phyloP scores from a whole-genome alignment of 371 early-diverging fungal genomes.

The Apophysomyces variabilis region DNA sequence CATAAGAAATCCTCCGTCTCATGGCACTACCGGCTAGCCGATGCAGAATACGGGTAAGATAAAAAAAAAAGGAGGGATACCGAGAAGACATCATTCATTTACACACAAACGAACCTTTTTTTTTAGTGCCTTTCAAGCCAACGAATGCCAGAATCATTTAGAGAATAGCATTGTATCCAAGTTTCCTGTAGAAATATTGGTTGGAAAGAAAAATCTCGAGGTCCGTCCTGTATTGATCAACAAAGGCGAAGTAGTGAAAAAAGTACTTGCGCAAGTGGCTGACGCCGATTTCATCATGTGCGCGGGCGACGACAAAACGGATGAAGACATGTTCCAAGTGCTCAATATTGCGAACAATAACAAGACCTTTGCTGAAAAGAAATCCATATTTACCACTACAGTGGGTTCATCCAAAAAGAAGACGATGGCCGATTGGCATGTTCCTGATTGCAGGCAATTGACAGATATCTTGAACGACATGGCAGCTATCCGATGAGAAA shows the following conservation, averaged over 20 bases:
- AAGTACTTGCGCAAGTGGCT: slow-evolving; percentile 52
- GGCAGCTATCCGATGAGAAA: not conserved
- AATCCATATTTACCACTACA: slow-evolving; percentile 28
- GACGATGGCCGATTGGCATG: slow-evolving; percentile 85
- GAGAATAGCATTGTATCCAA: slow-evolving; percentile 81
- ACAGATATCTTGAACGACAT: slow-evolving; percentile 5
- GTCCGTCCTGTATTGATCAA: slow-evolving; percentile 78
- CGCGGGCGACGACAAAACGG: slow-evolving; percentile 95
- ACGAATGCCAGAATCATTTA: slow-evolving; percentile 89
- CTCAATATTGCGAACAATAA: not conserved
- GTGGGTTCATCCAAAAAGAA: slow-evolving; percentile 67
- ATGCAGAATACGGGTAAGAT: slow-evolving; percentile 67
- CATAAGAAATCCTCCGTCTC: slow-evolving; percentile 85
- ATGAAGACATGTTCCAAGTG: slow-evolving; percentile 90
- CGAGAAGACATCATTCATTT: not conserved
- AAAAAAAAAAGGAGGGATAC: no score
- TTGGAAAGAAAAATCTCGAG: slow-evolving; percentile 95
- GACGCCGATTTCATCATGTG: slow-evolving; percentile 88
- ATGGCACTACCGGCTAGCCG: slow-evolving; percentile 92
- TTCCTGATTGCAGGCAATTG: slow-evolving; percentile 32
- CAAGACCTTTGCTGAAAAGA: not conserved
- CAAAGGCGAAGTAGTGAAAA: slow-evolving; percentile 92
- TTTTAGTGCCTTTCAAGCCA: slow-evolving; percentile 73
- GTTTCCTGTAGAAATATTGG: slow-evolving; percentile 85
- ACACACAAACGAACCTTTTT: slow-evolving; percentile 7